Evolutionary conservation across 257 asterid species (phyloP), one percentile per base, ranked within the genome.

Genomic region (Ophiorrhiza pumila): DNA sequence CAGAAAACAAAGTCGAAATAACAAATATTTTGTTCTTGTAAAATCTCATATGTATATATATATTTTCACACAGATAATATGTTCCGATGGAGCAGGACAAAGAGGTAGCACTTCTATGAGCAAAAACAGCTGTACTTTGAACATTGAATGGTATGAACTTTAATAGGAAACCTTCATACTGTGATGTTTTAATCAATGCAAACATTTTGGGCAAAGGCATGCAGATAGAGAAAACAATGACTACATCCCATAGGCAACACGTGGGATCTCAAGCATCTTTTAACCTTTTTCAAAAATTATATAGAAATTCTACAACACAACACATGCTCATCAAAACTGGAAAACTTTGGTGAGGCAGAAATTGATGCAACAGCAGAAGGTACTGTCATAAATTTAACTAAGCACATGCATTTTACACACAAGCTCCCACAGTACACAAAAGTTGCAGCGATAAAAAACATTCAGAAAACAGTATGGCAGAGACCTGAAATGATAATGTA

Each of bases 91-190:
- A n/a, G n/a, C n/a, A n/a, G n/a, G n/a, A 71, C n/a, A 62, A 15
- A 49, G 56, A 77, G 67, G 41, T 2, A 45, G 56, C 23, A 22
- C 52, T 41, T 60, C 31, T 27, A 72, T 68, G 75, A 81, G 78
- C 71, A 39, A 69, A 78, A 67, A 65, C 60, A 32, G 66, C 47
- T 22, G 25, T 18, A 63, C 7, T 43, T 55, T 62, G 29, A 67
- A 29, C 69, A 59, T 49, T 77, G 49, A 32, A 63, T 18, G 65
- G 15, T 31, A 25, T 39, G 11, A 69, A 43, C 7, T 68, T 67
- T 14, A 62, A 41, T 65, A 13, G 53, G 58, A 35, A 68, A 73
- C 39, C 60, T 64, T 37, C 32, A 42, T 50, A n/a, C 4, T 68
- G 12, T 20, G 7, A 56, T 27, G 43, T 27, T 20, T 32, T 27